Conservation (phyloP, 768 basidiomycete species). For the Boletus subparvulus region DNA sequence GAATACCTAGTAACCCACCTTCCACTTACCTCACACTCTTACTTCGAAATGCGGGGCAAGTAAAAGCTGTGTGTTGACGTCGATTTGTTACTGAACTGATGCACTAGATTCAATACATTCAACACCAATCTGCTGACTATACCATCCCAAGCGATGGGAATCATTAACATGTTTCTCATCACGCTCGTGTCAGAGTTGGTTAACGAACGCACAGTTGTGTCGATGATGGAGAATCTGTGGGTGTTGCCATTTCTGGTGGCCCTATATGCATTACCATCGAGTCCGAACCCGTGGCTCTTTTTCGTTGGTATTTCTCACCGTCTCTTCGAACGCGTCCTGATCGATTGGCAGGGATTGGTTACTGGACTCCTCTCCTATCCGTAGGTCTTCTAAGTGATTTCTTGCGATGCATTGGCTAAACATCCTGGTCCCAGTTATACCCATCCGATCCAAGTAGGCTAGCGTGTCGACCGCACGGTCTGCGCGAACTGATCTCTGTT, state of each 20-base stretch:
- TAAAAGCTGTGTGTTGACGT: background rate
- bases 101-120: constrained; percentile 54
- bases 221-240: constrained; percentile 60
- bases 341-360: constrained; percentile 36
- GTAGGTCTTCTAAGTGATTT: constrained; percentile 19
- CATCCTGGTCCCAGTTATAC: constrained; percentile 35
- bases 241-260: constrained; percentile 60
- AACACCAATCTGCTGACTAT: constrained; percentile 60
- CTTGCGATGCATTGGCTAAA: background rate
- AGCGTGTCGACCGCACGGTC: background rate
- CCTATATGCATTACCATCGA: constrained; percentile 46
- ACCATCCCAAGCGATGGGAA: constrained; percentile 50
- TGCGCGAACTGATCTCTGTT: background rate
- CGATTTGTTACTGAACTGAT: background rate
- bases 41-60: constrained; percentile 51
- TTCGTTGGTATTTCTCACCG: constrained; percentile 38
- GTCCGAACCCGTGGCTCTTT: constrained; percentile 52
- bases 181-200: constrained; percentile 52
- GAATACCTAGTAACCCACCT: constrained; percentile 49
- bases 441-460: constrained; percentile 47
- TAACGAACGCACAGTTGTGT: constrained; percentile 52
- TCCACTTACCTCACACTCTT: constrained; percentile 58
- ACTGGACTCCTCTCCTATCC: constrained; percentile 48
- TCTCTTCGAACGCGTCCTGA: background rate
- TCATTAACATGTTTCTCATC: constrained; percentile 51